Evolutionary conservation across 2,329 filamentous ascomycete genomes (phyloP), one percentile per base, ranked within the genome.

Genomic region (Exophiala spinifera): DNA sequence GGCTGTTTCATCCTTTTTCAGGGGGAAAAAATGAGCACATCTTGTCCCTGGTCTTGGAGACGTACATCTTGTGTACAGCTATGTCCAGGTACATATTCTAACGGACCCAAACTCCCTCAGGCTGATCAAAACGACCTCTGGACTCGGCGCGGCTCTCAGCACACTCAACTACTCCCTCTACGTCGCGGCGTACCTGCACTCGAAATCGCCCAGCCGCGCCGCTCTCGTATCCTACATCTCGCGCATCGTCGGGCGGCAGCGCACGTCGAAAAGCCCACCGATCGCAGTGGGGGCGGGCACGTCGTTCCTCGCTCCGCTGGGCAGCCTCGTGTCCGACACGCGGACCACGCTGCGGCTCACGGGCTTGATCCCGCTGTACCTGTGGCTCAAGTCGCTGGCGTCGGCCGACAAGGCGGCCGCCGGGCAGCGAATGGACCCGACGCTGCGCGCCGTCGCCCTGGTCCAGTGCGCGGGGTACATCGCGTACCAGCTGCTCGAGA

Each of bases 401-500:
- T 39, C 70, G 65, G 34, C 65, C 47, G 59, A 62, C 36, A 56
- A n/a, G n/a, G n/a, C n/a, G n/a, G n/a, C n/a, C n/a, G n/a, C n/a
- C 64, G 15, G 2, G 51, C 58, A 46, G 39, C 45, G 63, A 68
- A 63, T 70, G 4, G 81, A 81, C 64, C 67, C 65, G 2, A 61
- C 74, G 43, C 72, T 77, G 59, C 76, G 72, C 61, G 59, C 67
- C 15, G 73, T 96, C 43, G 81, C 82, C 19, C 86, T 84, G 70
- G 74, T 80, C 5, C 88, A 94, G 69, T 81, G 96, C 17, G 60
- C 78, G 10, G 78, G 83, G 10, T 87, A 88, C 69, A 72, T 87
- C 8, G 68, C 75, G 8, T 95, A 88, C 75, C 91, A 96, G 72
- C 73, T 82, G 1, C 78, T 92, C 37, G 94, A 99, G 76, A 96